A percentile compares a stretch with the other conserved stretches of the same genome.
Conservation (phyloP, 179 eudicot species). For the Silene coronaria region DNA sequence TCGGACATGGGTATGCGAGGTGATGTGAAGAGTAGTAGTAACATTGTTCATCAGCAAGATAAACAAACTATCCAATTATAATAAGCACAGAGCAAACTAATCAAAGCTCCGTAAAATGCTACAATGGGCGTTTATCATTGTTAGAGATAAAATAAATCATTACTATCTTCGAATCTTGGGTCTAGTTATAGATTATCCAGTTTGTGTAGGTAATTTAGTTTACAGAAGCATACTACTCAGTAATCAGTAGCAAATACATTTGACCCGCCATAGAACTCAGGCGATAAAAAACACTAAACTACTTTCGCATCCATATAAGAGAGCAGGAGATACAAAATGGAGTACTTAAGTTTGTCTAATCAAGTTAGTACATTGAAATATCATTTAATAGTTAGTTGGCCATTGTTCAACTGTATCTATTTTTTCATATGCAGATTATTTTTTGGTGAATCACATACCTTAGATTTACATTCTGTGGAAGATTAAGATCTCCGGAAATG, state of each 20-base stretch:
- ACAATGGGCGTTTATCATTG: not conserved
- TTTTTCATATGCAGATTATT: not conserved
- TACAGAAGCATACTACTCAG: too few species aligned
- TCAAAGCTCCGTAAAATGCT: not conserved
- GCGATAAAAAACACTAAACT: too few species aligned
- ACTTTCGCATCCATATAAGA: too few species aligned
- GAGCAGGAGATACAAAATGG: not conserved
- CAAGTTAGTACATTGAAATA: not conserved
- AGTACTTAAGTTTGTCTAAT: not conserved
- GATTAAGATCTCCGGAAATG: constrained; percentile 44
- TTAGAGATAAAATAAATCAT: too few species aligned
- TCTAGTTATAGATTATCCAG: too few species aligned
- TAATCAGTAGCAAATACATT: too few species aligned
- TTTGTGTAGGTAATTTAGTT: too few species aligned
- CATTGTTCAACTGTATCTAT: not conserved
- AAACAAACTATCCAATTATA: not conserved
- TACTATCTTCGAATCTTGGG: too few species aligned
- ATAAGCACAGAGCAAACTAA: not conserved
- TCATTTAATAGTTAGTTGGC: not conserved
- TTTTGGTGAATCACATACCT: constrained; percentile 34
- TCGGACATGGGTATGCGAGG: too few species aligned
- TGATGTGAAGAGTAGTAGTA: too few species aligned
- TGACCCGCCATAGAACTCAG: too few species aligned
- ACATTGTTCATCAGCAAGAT: not conserved
- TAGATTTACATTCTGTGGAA: constrained; percentile 53